Percentiles rank a stretch among this genome's conserved stretches.
Evolutionary conservation across 345 rosid species (phyloP).

Genomic region (Gossypium arboreum): DNA sequence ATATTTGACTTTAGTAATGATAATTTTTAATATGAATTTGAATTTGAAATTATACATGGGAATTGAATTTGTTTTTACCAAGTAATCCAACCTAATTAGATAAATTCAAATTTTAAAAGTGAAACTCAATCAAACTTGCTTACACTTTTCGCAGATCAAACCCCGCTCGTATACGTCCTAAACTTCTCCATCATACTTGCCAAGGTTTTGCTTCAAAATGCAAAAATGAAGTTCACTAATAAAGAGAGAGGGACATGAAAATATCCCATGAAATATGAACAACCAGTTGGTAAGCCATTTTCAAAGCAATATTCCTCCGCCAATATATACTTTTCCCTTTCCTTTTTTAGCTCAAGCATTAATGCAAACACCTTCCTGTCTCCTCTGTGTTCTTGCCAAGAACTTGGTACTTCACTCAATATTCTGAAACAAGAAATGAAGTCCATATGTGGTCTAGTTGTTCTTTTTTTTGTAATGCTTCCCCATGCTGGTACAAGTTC

Average conservation of each 20-base stretch:
- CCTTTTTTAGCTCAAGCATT: slow-evolving; percentile 21
- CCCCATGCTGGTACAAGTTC: slow-evolving; percentile 35
- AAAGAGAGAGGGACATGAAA: slow-evolving; percentile 13
- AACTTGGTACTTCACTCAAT: neutral
- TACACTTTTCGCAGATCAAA: too few species aligned
- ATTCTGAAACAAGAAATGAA: slow-evolving; percentile 18
- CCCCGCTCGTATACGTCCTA: too few species aligned
- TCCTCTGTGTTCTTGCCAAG: slow-evolving; percentile 14
- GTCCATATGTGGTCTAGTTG: slow-evolving; percentile 22
- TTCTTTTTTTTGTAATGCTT: slow-evolving; percentile 27
- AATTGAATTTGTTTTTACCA: too few species aligned
- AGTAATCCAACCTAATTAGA: too few species aligned
- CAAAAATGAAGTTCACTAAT: neutral
- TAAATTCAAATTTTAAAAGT: neutral
- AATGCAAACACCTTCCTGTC: neutral
- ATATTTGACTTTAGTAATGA: neutral
- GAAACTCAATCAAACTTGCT: neutral
- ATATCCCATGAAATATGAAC: slow-evolving; percentile 24
- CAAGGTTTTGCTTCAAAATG: slow-evolving; percentile 1
- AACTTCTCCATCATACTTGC: neutral
- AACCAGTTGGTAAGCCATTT: slow-evolving; percentile 45
- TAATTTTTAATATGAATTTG: neutral
- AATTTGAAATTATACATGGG: neutral
- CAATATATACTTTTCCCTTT: neutral
- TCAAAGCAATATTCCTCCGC: slow-evolving; percentile 16